Evolutionary conservation across 495 filamentous ascomycete genomes (phyloP).

Genomic region (Penicillium taxi): DNA sequence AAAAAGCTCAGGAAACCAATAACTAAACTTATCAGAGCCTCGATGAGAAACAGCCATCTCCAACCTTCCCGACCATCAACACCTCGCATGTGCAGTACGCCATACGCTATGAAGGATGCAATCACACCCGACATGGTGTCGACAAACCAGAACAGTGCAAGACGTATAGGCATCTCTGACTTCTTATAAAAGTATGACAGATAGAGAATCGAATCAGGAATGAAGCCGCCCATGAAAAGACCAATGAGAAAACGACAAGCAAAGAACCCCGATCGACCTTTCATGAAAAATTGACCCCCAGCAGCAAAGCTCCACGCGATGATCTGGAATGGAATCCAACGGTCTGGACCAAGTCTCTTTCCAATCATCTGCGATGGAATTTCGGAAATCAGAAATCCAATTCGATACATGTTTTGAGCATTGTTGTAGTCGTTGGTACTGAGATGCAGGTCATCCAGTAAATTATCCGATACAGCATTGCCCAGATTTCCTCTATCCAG

Average conservation of each 20-base stretch:
- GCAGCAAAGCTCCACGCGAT: conserved; percentile 21
- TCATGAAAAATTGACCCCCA: conserved; percentile 23
- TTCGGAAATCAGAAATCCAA: conserved; percentile 43
- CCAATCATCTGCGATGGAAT: conserved; percentile 48
- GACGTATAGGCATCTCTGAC: conserved; percentile 51
- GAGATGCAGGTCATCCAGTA: conserved; percentile 46
- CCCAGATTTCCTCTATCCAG: conserved; percentile 51
- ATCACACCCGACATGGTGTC: conserved; percentile 42
- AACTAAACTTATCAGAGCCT: conserved; percentile 43
- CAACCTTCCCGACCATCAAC: conserved; percentile 26
- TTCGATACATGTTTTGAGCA: conserved; percentile 29
- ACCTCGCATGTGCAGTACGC: conserved; percentile 37
- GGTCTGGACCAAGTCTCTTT: conserved; percentile 59
- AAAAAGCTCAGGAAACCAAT: conserved; percentile 46
- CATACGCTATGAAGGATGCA: conserved; percentile 40
- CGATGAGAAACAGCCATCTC: conserved; percentile 45
- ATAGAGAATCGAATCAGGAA: conserved; percentile 43
- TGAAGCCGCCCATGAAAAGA: conserved; percentile 22
- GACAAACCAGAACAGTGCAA: conserved; percentile 57
- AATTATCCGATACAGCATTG: conserved; percentile 33
- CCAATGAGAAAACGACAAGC: conserved; percentile 24
- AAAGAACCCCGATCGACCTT: conserved; percentile 21
- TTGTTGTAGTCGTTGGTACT: conserved; percentile 57
- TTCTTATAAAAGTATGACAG: conserved; percentile 63
- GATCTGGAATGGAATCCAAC: conserved; percentile 28